Percentiles rank a stretch among this genome's conserved stretches.
These are phyloP conservation scores for Colletotrichum tropicale DNA, from an alignment of 2,329 filamentous ascomycete species.

Conservation along the genomic window DNA sequence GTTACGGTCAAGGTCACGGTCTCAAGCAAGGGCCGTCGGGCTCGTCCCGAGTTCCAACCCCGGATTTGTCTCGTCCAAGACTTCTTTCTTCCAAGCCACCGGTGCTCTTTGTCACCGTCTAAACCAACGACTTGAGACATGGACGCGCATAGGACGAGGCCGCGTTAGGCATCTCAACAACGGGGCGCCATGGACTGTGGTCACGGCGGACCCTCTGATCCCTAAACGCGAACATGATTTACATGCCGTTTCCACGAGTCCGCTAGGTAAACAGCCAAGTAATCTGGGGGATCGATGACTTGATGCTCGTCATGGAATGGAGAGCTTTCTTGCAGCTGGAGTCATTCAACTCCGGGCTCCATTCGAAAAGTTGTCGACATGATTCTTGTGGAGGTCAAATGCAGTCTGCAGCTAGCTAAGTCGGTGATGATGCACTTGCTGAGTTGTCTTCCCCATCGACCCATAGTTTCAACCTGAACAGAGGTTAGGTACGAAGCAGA, in stretches of 20 bases:
- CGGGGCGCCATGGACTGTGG: background rate
- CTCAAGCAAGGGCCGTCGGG: background rate
- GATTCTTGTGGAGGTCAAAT: background rate
- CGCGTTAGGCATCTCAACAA: background rate
- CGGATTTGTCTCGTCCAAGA: background rate
- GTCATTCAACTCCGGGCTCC: background rate
- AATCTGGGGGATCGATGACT: background rate
- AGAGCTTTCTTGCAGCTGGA: background rate
- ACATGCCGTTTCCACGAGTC: background rate
- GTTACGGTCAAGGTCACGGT: background rate
- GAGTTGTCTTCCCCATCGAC: slow-evolving; percentile 6
- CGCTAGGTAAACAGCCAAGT: background rate
- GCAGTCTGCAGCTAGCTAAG: background rate
- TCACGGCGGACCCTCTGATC: background rate
- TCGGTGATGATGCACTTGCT: background rate
- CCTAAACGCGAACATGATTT: background rate
- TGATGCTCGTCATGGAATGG: background rate
- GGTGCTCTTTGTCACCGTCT: background rate
- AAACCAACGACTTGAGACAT: background rate
- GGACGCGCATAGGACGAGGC: background rate
- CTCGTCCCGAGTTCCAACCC: background rate
- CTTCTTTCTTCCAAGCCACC: background rate
- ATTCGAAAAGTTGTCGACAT: background rate
- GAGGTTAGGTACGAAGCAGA: background rate
- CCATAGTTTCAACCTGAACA: slow-evolving; percentile 16